Base-by-base conservation (phyloP, 2,329 filamentous ascomycete genomes). In the Zalaria sp. region DNA sequence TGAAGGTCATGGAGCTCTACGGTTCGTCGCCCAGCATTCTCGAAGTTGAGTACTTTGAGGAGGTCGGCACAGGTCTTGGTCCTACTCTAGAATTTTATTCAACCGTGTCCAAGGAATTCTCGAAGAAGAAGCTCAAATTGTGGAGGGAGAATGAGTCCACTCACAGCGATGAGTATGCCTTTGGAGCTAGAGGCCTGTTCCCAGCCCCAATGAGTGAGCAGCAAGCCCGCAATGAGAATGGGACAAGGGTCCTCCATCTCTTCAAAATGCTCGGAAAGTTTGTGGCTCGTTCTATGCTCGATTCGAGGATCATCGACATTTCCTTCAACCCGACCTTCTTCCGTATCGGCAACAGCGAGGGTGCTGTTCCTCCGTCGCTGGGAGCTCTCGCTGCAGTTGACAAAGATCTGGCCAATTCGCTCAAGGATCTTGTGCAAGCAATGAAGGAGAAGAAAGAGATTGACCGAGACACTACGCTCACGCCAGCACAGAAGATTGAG, bases 1-100 rank as follows among this genome's bases (percentile, higher is more conserved):
- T 96, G 59, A 98, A 98, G 62, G 91, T 98, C 27, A 96, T 98
- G 89, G 89, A 98, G 53, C 74, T 96, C 3, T 98, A 98, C 54
- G 91, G 91, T 1, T 85, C 85, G n/a, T 93, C 89, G 1, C 85
- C 93, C 45, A 96, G 89, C 58, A 84, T 96, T 27, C 67, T 98
- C 1, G 91, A 98, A 57, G 89, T 98, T 2, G 93, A 98, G 56
- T 98, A 98, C 56, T 98, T 98, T 51, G 91, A 96, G 54, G 91
- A 98, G 63, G 91, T 98, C 25, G 91, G 91, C 43, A 98, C 93
- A 25, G 91, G 91, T 37, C 71, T 98, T 37, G 91, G 91, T 0
- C 91, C 91, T 3, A 98, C 91, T 0, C 72, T 98, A 9, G 91
- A 98, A 58, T 98, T 98, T 59, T 98, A 98, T 63, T 94, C 91